These are phyloP conservation scores for Hibiscus tridactylites DNA, from an alignment of 345 rosid species.

Conservation along the genomic window DNA sequence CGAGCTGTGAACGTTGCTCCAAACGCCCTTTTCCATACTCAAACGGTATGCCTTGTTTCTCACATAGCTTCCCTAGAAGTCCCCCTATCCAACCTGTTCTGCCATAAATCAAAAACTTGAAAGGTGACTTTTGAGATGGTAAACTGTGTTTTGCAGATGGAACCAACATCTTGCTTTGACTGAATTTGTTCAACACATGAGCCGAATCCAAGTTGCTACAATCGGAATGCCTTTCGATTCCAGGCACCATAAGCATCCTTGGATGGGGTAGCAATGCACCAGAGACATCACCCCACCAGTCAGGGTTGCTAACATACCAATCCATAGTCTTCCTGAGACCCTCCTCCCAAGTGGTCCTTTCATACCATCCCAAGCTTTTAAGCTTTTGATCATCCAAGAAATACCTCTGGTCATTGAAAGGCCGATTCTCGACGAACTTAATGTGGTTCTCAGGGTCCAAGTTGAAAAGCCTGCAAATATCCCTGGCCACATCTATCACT, in stretches of 20 bases:
- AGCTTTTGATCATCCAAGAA: constrained; percentile 47
- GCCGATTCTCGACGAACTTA: constrained; percentile 55
- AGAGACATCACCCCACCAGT: constrained; percentile 58
- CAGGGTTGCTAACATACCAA: constrained; percentile 40
- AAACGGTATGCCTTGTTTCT: constrained; percentile 56
- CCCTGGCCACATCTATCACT: constrained; percentile 57
- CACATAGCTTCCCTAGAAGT: constrained; percentile 61
- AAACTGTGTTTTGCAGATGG: constrained; percentile 25
- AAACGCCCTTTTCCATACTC: constrained; percentile 69
- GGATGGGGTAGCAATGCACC: constrained; percentile 54
- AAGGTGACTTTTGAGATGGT: constrained; percentile 31
- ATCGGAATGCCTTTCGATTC: constrained; percentile 35
- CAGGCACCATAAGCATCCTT: constrained; percentile 63
- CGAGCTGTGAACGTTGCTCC: constrained; percentile 58
- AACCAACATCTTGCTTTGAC: constrained; percentile 25
- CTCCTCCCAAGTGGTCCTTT: constrained; percentile 41
- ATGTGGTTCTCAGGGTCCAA: constrained; percentile 44
- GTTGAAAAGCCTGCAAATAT: constrained; percentile 48
- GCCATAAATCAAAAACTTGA: constrained; percentile 68
- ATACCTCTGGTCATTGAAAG: constrained; percentile 52
- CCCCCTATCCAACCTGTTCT: constrained; percentile 84
- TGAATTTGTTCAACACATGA: constrained; percentile 5
- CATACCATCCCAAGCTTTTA: constrained; percentile 40
- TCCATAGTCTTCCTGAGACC: constrained; percentile 44
- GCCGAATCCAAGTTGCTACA: constrained; percentile 24